Base-by-base conservation (phyloP, 202 grass and related monocot genomes). In the Sporobolus alterniflorus region DNA sequence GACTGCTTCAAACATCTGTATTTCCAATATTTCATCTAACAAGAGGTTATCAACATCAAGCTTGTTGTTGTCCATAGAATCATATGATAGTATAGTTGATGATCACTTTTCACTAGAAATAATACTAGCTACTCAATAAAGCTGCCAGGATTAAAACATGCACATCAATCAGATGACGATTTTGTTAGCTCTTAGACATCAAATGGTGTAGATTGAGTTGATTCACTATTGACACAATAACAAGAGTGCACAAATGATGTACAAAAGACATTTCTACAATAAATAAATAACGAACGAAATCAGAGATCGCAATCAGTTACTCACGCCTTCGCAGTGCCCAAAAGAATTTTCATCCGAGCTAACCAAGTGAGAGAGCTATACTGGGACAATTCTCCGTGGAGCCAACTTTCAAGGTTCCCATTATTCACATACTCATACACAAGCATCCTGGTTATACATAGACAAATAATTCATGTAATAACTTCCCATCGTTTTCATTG, bases 311-410 rank as follows among this genome's bases (percentile, higher is more conserved):
- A 81, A 31, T 40, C 25, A 56, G 49, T 69, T 75, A 98, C 95
- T 98, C 89, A 95, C 96, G 96, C 96, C 56, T 98, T 98, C 68
- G 96, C 96, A 75, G 96, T 98, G 80, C 92, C 96, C 74, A 91
- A 67, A 88, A 98, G 86, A 76, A 98, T 89, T 83, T 92, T 98
- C 82, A 95, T 98, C 54, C 96, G 96, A 60, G 92, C 96, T 71
- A 93, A 79, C 96, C 96, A 98, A 36, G 96, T 93, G 52, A 98
- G 96, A 85, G 82, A 95, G 82, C 96, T 94, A 61, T 82, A 76
- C 46, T 92, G 89, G 59, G 83, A 94, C 87, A 98, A 87, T 82
- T 90, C 92, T 73, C 96, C 96, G 11, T 98, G 96, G 52, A 98
- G 91, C 96, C 96, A 98, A 67, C 94, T 92, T 85, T 98, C 96